Percentiles rank a stretch among this genome's conserved stretches.
Evolutionary conservation across 2,329 filamentous ascomycete genomes (phyloP).

Genomic region (Colletotrichum destructivum): DNA sequence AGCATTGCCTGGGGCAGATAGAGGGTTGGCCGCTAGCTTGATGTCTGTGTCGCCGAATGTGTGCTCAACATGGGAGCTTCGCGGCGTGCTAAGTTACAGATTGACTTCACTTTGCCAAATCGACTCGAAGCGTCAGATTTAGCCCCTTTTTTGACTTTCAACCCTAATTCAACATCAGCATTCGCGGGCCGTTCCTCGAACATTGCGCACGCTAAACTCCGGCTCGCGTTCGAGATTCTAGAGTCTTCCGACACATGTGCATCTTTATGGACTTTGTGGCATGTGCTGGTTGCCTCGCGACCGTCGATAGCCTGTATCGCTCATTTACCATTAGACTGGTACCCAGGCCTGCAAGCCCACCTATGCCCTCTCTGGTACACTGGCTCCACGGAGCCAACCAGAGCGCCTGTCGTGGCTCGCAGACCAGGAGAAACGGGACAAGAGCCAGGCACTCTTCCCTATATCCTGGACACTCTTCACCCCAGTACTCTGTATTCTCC

Average conservation of each 20-base stretch:
- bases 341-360: conserved; percentile 24
- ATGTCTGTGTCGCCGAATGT: conserved; percentile 22
- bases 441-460: conserved; percentile 9
- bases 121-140: conserved; percentile 27
- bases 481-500: conserved; percentile 1
- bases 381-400: conserved; percentile 17
- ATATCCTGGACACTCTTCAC: conserved; percentile 14
- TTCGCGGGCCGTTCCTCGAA: background rate
- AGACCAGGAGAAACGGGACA: conserved; percentile 37
- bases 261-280: background rate
- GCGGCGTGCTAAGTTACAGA: conserved; percentile 8
- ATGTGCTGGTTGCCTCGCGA: conserved; percentile 7
- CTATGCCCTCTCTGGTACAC: conserved; percentile 17
- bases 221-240: background rate
- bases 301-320: conserved; percentile 23
- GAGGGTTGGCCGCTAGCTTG: background rate
- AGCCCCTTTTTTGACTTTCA: conserved; percentile 25
- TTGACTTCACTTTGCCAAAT: conserved; percentile 14
- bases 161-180: conserved; percentile 40
- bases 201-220: background rate
- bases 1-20: conserved; percentile 2
- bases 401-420: conserved; percentile 12
- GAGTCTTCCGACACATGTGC: background rate
- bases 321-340: conserved; percentile 40
- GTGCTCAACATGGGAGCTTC: conserved; percentile 22